Base-by-base conservation (phyloP, 2,329 filamentous ascomycete species). In the Capronia epimyces region DNA sequence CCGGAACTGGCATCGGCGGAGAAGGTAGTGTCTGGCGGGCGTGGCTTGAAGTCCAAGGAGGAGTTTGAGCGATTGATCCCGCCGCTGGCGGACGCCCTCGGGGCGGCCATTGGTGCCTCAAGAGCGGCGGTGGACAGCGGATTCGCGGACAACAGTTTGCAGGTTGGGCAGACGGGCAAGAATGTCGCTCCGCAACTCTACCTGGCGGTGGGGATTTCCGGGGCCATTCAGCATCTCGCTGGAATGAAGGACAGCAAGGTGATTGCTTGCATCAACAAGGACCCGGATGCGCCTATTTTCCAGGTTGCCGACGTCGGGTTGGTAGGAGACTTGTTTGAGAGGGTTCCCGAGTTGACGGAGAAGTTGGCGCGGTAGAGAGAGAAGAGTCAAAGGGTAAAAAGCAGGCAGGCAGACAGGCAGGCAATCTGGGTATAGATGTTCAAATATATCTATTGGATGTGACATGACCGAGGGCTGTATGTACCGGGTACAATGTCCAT, bases 181-280 rank as follows among this genome's bases (percentile, higher is more conserved):
- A 95, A 97, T 56, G 91, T 98, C 48, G 93, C 93, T 41, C 93
- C 93, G 53, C 85, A 98, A 70, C 75, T 98, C 55, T 98, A 98
- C 68, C 79, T 98, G 61, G 94, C 89, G 47, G 90, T 91, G 10
- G 93, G 93, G 65, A 97, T 98, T 63, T 95, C 89, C 7, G 93
- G 93, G 47, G 93, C 93, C 18, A 98, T 98, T 62, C 93, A 98
- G 74, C 93, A 98, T 76, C 72, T 98, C 71, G 93, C 93, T 25
- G 93, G 93, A 67, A 98, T 98, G 93, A 98, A 98, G 80, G 93
- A 98, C 67, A 96, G 89, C 76, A 98, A 98, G 76, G 93, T 98
- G 52, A 98, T 98, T 73, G 93, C 91, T 18, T 89, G 89, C 12
- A 97, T 98, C 67, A 98, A 98, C 78, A 98, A 98, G 76, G 93